phyloP scores from a whole-genome alignment of 345 rosid genomes.

The Linum lewisii region DNA sequence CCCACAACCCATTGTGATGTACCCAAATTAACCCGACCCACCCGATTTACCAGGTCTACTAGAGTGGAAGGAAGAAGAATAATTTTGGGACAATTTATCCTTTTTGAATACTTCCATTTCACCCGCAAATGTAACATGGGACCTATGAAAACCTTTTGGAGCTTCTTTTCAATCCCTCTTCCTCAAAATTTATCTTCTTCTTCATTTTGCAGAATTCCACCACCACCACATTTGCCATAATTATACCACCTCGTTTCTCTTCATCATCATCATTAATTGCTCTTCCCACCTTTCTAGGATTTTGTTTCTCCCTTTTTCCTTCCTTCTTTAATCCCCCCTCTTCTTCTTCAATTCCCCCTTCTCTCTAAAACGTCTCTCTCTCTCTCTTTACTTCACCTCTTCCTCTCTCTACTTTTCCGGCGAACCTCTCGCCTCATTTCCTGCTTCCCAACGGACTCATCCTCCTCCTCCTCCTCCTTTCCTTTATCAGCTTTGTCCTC shows the following conservation, averaged over 20 bases:
- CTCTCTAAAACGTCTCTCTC: neutral
- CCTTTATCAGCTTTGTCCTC: neutral
- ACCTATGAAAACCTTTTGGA: no score
- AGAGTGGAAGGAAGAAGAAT: no score
- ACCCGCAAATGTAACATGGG: no score
- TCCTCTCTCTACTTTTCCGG: neutral
- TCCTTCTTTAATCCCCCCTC: neutral
- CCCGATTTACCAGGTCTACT: no score
- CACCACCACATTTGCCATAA: neutral
- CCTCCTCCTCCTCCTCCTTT: neutral
- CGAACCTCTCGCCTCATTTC: neutral
- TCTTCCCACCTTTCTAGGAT: neutral
- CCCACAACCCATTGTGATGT: no score
- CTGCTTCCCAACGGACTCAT: neutral
- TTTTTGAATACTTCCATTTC: no score
- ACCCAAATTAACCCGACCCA: no score
- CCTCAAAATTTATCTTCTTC: neutral
- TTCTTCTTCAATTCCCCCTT: no score
- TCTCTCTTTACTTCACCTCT: neutral
- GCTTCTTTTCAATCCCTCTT: neutral
- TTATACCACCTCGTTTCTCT: neutral
- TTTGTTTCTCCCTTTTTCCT: neutral
- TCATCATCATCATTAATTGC: neutral
- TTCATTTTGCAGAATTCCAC: neutral
- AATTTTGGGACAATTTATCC: no score